phyloP scores from a whole-genome alignment of 2,329 filamentous ascomycete genomes.

The Penicillium sp. region DNA sequence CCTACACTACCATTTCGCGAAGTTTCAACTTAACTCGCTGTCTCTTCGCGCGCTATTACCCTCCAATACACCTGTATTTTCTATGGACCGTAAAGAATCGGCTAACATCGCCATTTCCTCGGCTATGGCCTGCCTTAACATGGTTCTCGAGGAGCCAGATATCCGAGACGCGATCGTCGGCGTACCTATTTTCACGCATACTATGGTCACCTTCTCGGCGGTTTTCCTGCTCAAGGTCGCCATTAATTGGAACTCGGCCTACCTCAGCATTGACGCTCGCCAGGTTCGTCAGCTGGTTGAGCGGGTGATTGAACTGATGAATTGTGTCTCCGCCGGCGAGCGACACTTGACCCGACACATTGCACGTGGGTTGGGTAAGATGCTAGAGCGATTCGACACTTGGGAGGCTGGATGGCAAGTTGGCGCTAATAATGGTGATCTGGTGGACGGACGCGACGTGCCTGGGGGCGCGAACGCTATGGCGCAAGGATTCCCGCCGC shows the following conservation, averaged over 20 bases:
- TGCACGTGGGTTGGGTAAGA: slow-evolving; percentile 42
- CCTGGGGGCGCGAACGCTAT: slow-evolving; percentile 43
- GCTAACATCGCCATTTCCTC: slow-evolving; percentile 50
- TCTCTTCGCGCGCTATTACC: slow-evolving; percentile 44
- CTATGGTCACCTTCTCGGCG: slow-evolving; percentile 48
- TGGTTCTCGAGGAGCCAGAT: slow-evolving; percentile 49
- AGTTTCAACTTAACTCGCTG: slow-evolving; percentile 53
- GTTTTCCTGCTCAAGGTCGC: slow-evolving; percentile 48
- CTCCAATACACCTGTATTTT: slow-evolving; percentile 43
- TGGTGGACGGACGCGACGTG: slow-evolving; percentile 28
- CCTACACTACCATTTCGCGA: slow-evolving; percentile 55
- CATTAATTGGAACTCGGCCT: slow-evolving; percentile 45
- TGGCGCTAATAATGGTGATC: slow-evolving; percentile 11
- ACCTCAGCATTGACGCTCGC: slow-evolving; percentile 40
- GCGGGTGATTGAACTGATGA: slow-evolving; percentile 41
- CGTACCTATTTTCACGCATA: slow-evolving; percentile 48
- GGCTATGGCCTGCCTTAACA: slow-evolving; percentile 48
- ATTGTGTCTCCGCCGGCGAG: slow-evolving; percentile 43
- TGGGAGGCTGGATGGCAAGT: slow-evolving; percentile 38
- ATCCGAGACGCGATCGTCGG: slow-evolving; percentile 51
- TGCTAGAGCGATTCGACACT: slow-evolving; percentile 43
- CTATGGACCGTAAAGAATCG: slow-evolving; percentile 46
- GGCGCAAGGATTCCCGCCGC: slow-evolving; percentile 42
- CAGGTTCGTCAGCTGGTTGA: slow-evolving; percentile 41
- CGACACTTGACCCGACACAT: slow-evolving; percentile 44